A percentile compares a stretch with the other conserved stretches of the same genome.
Conservation (phyloP, 352 stramenopile genomes). For the Plasmopara muralis region DNA sequence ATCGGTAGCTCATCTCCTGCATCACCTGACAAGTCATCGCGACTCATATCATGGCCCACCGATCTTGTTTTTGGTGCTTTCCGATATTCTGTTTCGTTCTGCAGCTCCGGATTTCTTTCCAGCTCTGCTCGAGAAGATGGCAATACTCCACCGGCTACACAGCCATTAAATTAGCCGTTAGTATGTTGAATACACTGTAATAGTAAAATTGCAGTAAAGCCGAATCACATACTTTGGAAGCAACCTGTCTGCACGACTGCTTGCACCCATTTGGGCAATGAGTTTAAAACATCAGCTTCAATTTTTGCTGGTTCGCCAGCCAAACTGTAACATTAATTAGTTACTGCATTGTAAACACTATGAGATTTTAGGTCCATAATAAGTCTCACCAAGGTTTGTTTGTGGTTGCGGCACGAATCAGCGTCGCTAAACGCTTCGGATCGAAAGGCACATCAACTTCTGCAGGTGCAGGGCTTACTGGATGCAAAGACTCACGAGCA, state of each 20-base stretch:
- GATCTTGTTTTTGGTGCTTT: slow-evolving; percentile 12
- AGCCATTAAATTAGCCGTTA: slow-evolving; percentile 3
- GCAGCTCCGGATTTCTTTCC: slow-evolving; percentile 15
- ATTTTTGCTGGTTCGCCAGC: slow-evolving; percentile 23
- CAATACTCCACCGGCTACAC: slow-evolving; percentile 8
- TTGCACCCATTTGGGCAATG: slow-evolving; percentile 51
- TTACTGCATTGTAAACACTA: neutral
- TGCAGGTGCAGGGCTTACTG: slow-evolving; percentile 9
- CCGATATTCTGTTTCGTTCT: slow-evolving; percentile 5
- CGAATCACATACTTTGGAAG: slow-evolving; percentile 30
- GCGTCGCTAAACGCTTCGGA: slow-evolving; percentile 29
- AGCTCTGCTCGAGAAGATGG: slow-evolving; percentile 7
- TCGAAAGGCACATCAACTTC: slow-evolving; percentile 20
- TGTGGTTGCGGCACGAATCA: slow-evolving; percentile 33
- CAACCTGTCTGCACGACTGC: slow-evolving; percentile 45
- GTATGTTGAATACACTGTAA: neutral
- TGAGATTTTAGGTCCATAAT: neutral
- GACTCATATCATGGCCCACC: neutral
- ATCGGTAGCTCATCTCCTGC: slow-evolving; percentile 16
- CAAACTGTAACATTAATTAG: slow-evolving; percentile 6
- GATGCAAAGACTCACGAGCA: slow-evolving; percentile 16
- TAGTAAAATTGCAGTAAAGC: neutral
- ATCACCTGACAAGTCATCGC: slow-evolving; percentile 4
- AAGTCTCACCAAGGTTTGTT: slow-evolving; percentile 29
- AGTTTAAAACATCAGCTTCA: slow-evolving; percentile 28